Base-by-base conservation (phyloP, 164 flowering plant genomes). In the Taxillus chinensis region DNA sequence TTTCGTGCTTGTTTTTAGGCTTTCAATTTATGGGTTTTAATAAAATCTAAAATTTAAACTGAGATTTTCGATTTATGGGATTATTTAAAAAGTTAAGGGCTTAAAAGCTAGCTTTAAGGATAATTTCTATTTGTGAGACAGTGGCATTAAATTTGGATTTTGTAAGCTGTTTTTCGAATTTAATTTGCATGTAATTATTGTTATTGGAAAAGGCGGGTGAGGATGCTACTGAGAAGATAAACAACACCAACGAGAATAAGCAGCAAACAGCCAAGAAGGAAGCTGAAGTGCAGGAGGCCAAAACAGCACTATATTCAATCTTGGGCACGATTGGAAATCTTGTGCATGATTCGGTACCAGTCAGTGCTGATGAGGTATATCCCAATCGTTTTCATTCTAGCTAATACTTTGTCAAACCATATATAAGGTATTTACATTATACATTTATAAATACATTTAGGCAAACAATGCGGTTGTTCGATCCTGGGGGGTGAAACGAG, bases 341-440 rank as follows among this genome's bases (percentile, higher is more conserved):
- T 15, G 92, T 93, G 60, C 99, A 93, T 63, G 99, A 93, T 74
- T 83, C 97, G 0, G 99, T 93, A 46, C 97, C 96, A 0, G 60
- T 84, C 50, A 75, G 77, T 57, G 57, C 84, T 61, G 86, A 93
- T 66, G 99, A 90, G 92, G 99, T 93, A 55, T 8, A 55, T 49
- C 27, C 40, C 15, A 17, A 39, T 9, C 39, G 37, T 27, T 7
- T 54, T 27, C 57, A n/a, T 54, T 39, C 39, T 37, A 54, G 39
- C 37, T 13, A 54, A 9, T 54, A 0, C 7, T 17, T 54, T 54
- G 15, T 8, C 7, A 27, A 13, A 27, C 2, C 12, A 17, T 3
- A 5, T 54, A 7, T 8, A 17, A 54, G 39, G 3, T 54, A 8
- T 27, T 8, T 17, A 3, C 13, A 4, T 12, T n/a, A n/a, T 52